Conservation (phyloP, 75 land plant species). For the Cryptomeria japonica region DNA sequence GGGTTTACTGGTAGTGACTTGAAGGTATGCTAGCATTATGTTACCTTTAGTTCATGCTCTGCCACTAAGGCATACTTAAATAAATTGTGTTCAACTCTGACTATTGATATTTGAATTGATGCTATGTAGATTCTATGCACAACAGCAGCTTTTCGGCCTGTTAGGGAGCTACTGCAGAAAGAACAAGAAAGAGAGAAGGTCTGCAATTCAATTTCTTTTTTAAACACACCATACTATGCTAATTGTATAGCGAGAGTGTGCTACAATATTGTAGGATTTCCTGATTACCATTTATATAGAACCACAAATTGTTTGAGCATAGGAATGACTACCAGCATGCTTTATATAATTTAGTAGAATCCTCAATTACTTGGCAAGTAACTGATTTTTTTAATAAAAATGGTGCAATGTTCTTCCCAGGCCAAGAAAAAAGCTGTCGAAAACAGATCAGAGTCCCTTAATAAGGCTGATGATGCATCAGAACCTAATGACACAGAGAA, state of each 20-base stretch:
- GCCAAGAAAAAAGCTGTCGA: conserved; percentile 7
- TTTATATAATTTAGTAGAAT: background rate
- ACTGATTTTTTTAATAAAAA: background rate
- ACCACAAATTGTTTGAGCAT: no score
- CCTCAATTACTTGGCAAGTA: background rate
- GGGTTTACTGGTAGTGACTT: conserved; percentile 48
- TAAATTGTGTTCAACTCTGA: background rate
- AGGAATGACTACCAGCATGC: no score
- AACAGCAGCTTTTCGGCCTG: conserved; percentile 38
- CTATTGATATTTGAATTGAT: background rate
- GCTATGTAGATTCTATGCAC: conserved; percentile 36
- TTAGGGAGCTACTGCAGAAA: conserved; percentile 37
- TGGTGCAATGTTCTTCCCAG: background rate
- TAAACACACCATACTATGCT: background rate
- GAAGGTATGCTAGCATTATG: conserved; percentile 21
- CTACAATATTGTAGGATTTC: background rate
- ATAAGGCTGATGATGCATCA: conserved; percentile 19
- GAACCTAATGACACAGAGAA: background rate
- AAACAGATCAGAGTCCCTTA: conserved; percentile 14
- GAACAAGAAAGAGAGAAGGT: conserved; percentile 38
- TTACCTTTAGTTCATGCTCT: background rate
- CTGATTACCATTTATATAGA: no score
- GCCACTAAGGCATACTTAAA: background rate
- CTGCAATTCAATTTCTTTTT: background rate
- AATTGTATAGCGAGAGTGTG: background rate